These are phyloP conservation scores for Cubamyces lactineus DNA, from an alignment of 768 basidiomycete species.

Conservation along the genomic window DNA sequence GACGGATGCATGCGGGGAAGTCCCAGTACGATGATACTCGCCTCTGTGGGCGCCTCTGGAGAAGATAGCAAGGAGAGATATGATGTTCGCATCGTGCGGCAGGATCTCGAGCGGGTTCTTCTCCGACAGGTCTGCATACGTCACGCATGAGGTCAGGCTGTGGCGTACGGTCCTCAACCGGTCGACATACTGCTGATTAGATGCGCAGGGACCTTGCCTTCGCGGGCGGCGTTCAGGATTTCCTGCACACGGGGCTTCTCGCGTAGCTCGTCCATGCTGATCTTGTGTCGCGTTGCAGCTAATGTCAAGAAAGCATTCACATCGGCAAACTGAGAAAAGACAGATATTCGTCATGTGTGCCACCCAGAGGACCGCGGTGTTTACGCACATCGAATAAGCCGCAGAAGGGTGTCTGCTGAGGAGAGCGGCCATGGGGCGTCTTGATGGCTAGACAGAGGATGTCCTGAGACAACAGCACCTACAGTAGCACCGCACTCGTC, in stretches of 20 bases:
- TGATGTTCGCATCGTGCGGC: conserved; percentile 62
- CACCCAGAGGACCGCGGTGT: too few relatives aligned
- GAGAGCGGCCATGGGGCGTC: conserved; percentile 32
- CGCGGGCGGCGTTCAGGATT: conserved; percentile 74
- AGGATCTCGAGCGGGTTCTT: conserved; percentile 77
- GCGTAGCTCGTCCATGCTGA: conserved; percentile 60
- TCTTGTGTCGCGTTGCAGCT: conserved; percentile 77
- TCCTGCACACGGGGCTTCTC: conserved; percentile 63
- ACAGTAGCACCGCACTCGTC: background rate
- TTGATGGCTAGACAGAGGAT: conserved; percentile 69
- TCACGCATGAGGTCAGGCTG: conserved; percentile 5
- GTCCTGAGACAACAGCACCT: conserved; percentile 67
- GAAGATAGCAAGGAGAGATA: conserved; percentile 67
- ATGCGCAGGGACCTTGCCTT: conserved; percentile 72
- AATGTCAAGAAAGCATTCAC: conserved; percentile 87
- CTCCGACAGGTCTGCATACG: conserved; percentile 72
- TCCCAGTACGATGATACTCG: conserved; percentile 27
- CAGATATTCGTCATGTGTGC: too few relatives aligned
- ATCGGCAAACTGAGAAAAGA: conserved; percentile 65
- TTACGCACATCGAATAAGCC: conserved; percentile 77
- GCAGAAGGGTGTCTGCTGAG: conserved; percentile 36
- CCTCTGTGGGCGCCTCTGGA: conserved; percentile 75
- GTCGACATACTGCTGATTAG: conserved; percentile 73
- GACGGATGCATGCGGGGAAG: background rate
- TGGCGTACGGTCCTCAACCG: background rate